A percentile compares a stretch with the other conserved stretches of the same genome.
These are phyloP conservation scores for Aspergillus udagawae DNA, from an alignment of 2,329 filamentous ascomycete species.

Conservation along the genomic window DNA sequence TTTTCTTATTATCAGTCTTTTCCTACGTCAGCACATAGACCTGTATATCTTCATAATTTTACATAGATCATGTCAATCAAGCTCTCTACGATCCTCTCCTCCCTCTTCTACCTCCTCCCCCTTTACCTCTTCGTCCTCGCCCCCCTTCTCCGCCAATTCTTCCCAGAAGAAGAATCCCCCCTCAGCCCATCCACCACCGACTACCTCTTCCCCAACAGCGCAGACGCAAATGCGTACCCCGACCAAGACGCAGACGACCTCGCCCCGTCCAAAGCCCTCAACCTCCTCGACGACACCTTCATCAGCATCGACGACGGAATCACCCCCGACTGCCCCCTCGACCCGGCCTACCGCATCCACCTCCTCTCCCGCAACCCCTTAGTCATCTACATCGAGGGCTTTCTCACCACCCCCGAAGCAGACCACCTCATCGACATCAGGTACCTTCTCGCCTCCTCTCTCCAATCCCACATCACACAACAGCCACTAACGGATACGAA, in stretches of 20 bases:
- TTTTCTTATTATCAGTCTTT: not conserved
- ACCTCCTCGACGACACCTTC: conserved; percentile 28
- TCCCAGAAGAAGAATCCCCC: conserved; percentile 3
- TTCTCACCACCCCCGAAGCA: conserved; percentile 48
- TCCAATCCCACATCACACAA: not conserved
- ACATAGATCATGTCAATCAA: conserved; percentile 8
- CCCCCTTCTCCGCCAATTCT: conserved; percentile 27
- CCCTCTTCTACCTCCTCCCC: conserved; percentile 34
- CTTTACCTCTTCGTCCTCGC: conserved; percentile 35
- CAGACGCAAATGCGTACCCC: not conserved
- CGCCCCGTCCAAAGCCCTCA: conserved; percentile 11
- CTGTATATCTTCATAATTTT: not conserved
- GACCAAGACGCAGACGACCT: conserved; percentile 4
- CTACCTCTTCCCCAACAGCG: not conserved
- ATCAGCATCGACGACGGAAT: conserved; percentile 33
- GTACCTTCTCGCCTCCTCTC: conserved; percentile 31
- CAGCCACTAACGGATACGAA: not conserved
- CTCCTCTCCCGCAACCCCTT: conserved; percentile 52
- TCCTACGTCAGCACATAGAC: not conserved
- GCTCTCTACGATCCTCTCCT: conserved; percentile 29
- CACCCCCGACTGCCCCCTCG: conserved; percentile 20
- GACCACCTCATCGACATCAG: conserved; percentile 51
- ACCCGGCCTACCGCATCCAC: conserved; percentile 37
- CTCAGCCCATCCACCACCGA: no score
- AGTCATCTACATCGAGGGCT: conserved; percentile 56